These are phyloP conservation scores for Symbiodinium natans DNA, from an alignment of 73 alveolate species.

Conservation along the genomic window DNA sequence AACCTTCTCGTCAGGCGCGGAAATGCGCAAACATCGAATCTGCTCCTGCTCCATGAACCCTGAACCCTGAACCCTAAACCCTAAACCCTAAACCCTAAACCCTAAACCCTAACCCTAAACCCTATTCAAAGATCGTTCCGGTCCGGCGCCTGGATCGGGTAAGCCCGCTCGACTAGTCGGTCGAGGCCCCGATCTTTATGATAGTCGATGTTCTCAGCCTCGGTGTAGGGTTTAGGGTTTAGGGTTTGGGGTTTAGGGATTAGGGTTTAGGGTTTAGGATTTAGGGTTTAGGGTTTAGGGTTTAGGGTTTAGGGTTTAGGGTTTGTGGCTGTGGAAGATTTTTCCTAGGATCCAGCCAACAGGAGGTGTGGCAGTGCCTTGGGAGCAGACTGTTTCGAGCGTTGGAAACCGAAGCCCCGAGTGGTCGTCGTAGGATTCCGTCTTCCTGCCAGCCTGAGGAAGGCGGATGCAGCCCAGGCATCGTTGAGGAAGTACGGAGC, in stretches of 20 bases:
- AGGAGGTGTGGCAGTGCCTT: not conserved
- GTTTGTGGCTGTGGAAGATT: not conserved
- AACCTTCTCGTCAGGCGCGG: too few species aligned
- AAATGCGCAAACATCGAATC: too few species aligned
- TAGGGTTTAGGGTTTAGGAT: not conserved
- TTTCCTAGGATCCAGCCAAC: too few species aligned
- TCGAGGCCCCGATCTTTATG: slow-evolving; percentile 53
- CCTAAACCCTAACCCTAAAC: too few species aligned
- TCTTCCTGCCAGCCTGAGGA: not conserved
- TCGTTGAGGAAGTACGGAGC: too few species aligned
- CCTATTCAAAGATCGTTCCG: too few species aligned
- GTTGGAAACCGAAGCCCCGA: slow-evolving; percentile 27
- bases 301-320: not conserved
- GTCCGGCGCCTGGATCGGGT: slow-evolving; percentile 58
- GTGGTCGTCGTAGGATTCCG: slow-evolving; percentile 1
- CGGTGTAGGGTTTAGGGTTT: not conserved
- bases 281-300: not conserved
- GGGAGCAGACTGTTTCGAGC: not conserved
- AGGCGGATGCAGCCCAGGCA: too few species aligned
- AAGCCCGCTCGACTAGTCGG: slow-evolving; percentile 55
- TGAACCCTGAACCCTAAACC: too few species aligned
- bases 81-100: too few species aligned
- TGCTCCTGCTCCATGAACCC: too few species aligned
- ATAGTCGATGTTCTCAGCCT: slow-evolving; percentile 90
- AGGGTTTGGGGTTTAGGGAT: not conserved